phyloP scores from a whole-genome alignment of 805 yeast genomes.

The Yarrowia sp. region DNA sequence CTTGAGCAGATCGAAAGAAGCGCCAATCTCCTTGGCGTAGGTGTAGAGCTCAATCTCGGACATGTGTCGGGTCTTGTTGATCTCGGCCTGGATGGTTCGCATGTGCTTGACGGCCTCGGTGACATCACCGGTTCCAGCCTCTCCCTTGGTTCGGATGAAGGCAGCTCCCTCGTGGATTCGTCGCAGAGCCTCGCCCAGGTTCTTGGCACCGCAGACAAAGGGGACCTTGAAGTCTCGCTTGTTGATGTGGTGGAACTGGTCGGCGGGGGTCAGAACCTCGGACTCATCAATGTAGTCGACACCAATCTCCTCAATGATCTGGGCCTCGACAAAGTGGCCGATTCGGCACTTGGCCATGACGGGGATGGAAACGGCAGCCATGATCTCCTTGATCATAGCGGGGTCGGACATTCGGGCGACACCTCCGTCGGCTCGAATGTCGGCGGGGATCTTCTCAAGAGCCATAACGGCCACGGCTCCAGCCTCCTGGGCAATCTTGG shows the following conservation, averaged over 20 bases:
- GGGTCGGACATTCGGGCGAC: slow-evolving; percentile 91
- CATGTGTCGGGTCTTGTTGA: slow-evolving; percentile 55
- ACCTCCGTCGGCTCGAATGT: slow-evolving; percentile 79
- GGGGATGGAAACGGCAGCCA: slow-evolving; percentile 61
- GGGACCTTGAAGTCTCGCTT: slow-evolving; percentile 71
- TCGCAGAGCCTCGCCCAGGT: slow-evolving; percentile 82
- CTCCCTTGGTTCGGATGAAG: slow-evolving; percentile 86
- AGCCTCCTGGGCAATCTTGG: slow-evolving; percentile 77
- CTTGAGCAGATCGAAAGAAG: slow-evolving; percentile 62
- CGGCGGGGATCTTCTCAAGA: slow-evolving; percentile 82
- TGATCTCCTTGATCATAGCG: slow-evolving; percentile 73
- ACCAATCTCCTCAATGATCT: slow-evolving; percentile 71
- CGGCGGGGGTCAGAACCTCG: slow-evolving; percentile 85
- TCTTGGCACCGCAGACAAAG: slow-evolving; percentile 83
- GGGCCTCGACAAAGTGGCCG: slow-evolving; percentile 85
- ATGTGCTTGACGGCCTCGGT: slow-evolving; percentile 83
- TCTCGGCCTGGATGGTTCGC: slow-evolving; percentile 63
- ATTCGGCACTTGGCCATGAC: slow-evolving; percentile 89
- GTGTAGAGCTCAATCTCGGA: slow-evolving; percentile 56
- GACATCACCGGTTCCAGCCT: slow-evolving; percentile 88
- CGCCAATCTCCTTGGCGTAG: slow-evolving; percentile 65
- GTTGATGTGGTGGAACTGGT: slow-evolving; percentile 66
- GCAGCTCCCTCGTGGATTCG: slow-evolving; percentile 85
- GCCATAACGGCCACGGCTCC: slow-evolving; percentile 95
- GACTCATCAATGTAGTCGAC: slow-evolving; percentile 85